Evolutionary conservation across 768 basidiomycete species (phyloP).

Genomic region (Mycena olivaceomarginata): DNA sequence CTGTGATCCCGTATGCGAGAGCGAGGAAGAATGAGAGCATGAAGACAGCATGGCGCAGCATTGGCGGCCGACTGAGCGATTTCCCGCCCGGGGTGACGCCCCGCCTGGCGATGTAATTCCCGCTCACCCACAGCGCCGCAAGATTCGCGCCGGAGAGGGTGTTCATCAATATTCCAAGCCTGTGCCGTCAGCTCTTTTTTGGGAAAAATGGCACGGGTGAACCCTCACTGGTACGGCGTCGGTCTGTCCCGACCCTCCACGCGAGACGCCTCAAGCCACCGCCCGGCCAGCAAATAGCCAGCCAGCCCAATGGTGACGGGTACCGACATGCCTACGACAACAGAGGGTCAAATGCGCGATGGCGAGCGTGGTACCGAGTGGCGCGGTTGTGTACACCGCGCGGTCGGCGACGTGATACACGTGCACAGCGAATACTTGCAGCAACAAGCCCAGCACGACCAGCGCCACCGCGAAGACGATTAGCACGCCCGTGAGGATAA

Average conservation of each 20-base stretch:
- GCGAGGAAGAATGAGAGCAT: constrained; percentile 16
- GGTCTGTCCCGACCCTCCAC: constrained; percentile 3
- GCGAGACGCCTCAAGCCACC: constrained; percentile 11
- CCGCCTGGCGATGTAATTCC: background rate
- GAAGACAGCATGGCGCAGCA: constrained; percentile 20
- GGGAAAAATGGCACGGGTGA: background rate
- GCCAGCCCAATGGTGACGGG: constrained; percentile 5
- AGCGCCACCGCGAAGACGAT: background rate
- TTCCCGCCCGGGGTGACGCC: background rate
- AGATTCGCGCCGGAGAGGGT: constrained; percentile 18
- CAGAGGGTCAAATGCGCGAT: constrained; percentile 15
- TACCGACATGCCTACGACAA: background rate
- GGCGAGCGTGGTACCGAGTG: constrained; percentile 23
- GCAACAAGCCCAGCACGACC: background rate
- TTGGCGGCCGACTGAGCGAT: constrained; percentile 1
- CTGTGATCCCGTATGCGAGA: background rate
- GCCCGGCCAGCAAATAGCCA: constrained; percentile 12
- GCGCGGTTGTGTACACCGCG: constrained; percentile 13
- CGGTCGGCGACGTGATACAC: constrained; percentile 3
- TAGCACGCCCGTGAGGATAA: background rate
- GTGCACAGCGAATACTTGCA: background rate
- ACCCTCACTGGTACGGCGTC: constrained; percentile 23
- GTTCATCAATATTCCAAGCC: constrained; percentile 6
- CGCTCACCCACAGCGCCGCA: background rate
- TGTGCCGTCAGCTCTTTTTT: background rate